phyloP scores from a whole-genome alignment of 2,329 filamentous ascomycete genomes.

The Xylaria multiplex region DNA sequence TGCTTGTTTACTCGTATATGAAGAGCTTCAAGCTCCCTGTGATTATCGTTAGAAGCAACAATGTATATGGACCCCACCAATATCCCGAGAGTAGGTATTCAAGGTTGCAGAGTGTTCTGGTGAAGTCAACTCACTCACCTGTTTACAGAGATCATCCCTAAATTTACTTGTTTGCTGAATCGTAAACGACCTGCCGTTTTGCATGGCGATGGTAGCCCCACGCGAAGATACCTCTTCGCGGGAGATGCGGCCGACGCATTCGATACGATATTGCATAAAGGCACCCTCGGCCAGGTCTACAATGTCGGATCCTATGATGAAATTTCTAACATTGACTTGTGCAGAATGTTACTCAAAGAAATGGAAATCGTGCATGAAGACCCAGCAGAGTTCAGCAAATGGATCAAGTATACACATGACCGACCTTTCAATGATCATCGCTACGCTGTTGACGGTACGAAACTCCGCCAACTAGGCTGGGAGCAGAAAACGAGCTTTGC shows the following conservation, averaged over 20 bases:
- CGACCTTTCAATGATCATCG: slow-evolving; percentile 81
- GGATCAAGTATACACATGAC: slow-evolving; percentile 80
- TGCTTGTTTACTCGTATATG: slow-evolving; percentile 87
- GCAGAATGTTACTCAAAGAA: slow-evolving; percentile 70
- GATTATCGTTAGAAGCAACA: slow-evolving; percentile 84
- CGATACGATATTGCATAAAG: slow-evolving; percentile 84
- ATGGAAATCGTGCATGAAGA: slow-evolving; percentile 66
- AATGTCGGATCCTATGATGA: slow-evolving; percentile 84
- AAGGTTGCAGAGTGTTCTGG: background rate
- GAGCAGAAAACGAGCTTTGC: slow-evolving; percentile 72
- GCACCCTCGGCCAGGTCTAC: slow-evolving; percentile 78
- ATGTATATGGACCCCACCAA: slow-evolving; percentile 86
- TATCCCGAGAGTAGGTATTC: slow-evolving; percentile 77
- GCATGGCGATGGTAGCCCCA: slow-evolving; percentile 80
- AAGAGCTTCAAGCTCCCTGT: slow-evolving; percentile 84
- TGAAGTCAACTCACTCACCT: slow-evolving; percentile 26
- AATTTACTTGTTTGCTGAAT: slow-evolving; percentile 79
- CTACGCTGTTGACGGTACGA: slow-evolving; percentile 76
- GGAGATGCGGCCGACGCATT: slow-evolving; percentile 84
- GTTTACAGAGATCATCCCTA: slow-evolving; percentile 79
- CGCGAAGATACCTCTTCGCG: slow-evolving; percentile 79
- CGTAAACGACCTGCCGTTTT: slow-evolving; percentile 73
- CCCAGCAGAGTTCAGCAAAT: slow-evolving; percentile 65
- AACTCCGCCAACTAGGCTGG: slow-evolving; percentile 75
- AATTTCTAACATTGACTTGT: slow-evolving; percentile 77